Evolutionary conservation across 345 rosid species (phyloP).

Genomic region (Brassica rapa): DNA sequence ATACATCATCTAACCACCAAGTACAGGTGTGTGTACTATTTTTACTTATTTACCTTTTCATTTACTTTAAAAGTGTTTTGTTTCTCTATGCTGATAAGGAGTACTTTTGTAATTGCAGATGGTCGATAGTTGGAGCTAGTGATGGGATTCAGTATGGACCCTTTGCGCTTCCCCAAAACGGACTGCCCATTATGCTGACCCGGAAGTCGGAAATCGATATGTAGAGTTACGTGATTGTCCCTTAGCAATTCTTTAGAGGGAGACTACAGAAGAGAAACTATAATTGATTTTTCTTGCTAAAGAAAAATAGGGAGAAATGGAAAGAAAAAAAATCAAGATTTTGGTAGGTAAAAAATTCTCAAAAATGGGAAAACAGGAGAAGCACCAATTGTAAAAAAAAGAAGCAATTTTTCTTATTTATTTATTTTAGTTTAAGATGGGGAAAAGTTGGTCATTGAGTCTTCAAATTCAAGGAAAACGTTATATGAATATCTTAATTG

Average conservation of each 20-base stretch:
- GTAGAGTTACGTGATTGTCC: neutral
- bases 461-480: neutral
- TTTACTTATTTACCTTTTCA: neutral
- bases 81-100: neutral
- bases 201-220: constrained; percentile 36
- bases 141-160: constrained; percentile 84
- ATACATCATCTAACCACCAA: constrained; percentile 86
- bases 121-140: constrained; percentile 53
- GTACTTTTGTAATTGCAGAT: constrained; percentile 43
- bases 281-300: neutral
- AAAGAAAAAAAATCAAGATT: neutral
- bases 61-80: neutral
- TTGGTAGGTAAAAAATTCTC: constrained; percentile 19
- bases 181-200: constrained; percentile 65
- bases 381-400: constrained; percentile 30
- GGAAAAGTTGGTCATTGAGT: neutral
- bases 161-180: constrained; percentile 81
- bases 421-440: neutral
- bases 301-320: neutral
- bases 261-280: neutral
- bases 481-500: constrained; percentile 3
- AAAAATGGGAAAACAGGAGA: constrained; percentile 25
- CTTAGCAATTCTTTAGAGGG: neutral
- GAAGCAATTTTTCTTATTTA: neutral
- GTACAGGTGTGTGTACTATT: constrained; percentile 67